A percentile compares a stretch with the other conserved stretches of the same genome.
phyloP scores from a whole-genome alignment of 257 asterid species.

The Solanum ossicruentum region DNA sequence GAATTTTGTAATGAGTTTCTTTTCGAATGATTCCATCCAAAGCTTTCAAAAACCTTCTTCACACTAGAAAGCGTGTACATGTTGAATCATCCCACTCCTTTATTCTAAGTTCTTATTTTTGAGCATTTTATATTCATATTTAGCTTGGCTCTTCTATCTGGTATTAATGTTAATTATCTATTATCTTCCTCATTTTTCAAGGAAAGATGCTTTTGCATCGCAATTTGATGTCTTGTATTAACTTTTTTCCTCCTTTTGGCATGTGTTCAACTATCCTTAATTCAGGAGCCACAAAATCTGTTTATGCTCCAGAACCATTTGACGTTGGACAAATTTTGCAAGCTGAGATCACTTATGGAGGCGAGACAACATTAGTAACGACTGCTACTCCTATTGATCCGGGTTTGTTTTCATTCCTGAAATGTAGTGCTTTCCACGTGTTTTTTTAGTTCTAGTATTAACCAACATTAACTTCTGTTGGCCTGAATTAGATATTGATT shows the following conservation, averaged over 20 bases:
- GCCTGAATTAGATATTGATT: background rate
- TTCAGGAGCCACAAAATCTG: constrained; percentile 76
- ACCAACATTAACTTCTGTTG: background rate
- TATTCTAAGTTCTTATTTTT: background rate
- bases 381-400: constrained; percentile 74
- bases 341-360: constrained; percentile 49
- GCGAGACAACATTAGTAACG: constrained; percentile 33
- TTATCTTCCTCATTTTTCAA: background rate
- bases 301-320: constrained; percentile 90
- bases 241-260: background rate
- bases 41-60: background rate
- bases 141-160: background rate
- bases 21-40: background rate
- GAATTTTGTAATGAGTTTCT: background rate
- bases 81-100: background rate
- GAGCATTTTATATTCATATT: background rate
- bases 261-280: background rate
- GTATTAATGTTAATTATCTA: background rate
- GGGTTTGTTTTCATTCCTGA: constrained; percentile 28
- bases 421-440: background rate
- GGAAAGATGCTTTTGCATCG: background rate
- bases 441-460: background rate
- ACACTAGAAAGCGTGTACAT: background rate
- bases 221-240: background rate
- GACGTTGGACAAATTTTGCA: constrained; percentile 85